These are phyloP conservation scores for Torrubiella hemipterigena DNA, from an alignment of 2,329 filamentous ascomycete genomes.

Conservation along the genomic window DNA sequence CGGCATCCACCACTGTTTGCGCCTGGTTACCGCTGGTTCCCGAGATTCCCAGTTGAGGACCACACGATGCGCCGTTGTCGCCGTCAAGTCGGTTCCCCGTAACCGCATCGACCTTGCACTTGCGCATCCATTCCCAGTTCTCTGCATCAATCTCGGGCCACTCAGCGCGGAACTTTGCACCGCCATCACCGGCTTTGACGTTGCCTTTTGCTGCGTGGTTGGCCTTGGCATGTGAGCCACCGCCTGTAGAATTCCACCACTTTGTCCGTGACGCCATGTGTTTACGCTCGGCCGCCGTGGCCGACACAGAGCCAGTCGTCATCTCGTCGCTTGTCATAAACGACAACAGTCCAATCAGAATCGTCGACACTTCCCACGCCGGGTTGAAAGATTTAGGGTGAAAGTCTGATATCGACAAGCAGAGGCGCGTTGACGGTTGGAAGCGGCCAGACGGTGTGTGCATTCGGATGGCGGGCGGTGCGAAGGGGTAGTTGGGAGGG, in stretches of 20 bases:
- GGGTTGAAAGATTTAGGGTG: conserved; percentile 98
- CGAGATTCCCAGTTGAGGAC: conserved; percentile 46
- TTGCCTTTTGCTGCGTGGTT: conserved; percentile 55
- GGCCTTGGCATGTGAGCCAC: conserved; percentile 54
- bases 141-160: conserved; percentile 83
- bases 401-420: conserved; percentile 93
- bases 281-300: conserved; percentile 64
- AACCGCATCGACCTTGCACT: conserved; percentile 63
- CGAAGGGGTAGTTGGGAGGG: conserved; percentile 92
- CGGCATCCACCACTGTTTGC: conserved; percentile 66
- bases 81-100: conserved; percentile 51
- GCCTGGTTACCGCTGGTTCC: conserved; percentile 48
- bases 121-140: conserved; percentile 87
- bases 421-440: conserved; percentile 82
- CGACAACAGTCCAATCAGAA: conserved; percentile 81
- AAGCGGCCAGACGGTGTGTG: conserved; percentile 95
- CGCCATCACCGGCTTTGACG: conserved; percentile 84
- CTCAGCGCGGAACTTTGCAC: conserved; percentile 76
- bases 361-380: conserved; percentile 95
- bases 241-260: conserved; percentile 97
- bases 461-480: conserved; percentile 95
- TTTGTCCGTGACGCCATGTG: conserved; percentile 64
- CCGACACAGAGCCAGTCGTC: conserved; percentile 84
- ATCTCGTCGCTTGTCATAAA: conserved; percentile 99
- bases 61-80: conserved; percentile 40